Evolutionary conservation across 306 rosid genomes (phyloP).

Genomic region (Coriaria nepalensis): DNA sequence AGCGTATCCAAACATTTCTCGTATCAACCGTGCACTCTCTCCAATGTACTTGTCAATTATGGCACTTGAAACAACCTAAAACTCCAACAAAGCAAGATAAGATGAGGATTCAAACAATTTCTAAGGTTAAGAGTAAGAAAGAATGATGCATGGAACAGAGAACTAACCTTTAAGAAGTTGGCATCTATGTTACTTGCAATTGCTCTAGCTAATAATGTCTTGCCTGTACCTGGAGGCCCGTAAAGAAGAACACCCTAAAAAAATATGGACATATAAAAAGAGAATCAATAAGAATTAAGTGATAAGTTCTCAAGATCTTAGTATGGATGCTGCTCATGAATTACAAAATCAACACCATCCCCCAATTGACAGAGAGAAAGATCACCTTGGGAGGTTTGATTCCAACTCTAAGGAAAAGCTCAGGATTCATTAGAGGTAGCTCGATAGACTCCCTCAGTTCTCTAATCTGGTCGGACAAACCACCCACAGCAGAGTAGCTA

Average conservation of each 20-base stretch:
- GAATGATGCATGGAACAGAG: not conserved
- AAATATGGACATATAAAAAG: not conserved
- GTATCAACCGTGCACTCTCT: slow-evolving; percentile 84
- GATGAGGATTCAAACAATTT: not conserved
- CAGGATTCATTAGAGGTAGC: slow-evolving; percentile 94
- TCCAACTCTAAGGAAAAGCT: slow-evolving; percentile 88
- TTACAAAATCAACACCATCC: no score
- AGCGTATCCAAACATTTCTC: slow-evolving; percentile 98
- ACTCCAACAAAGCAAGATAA: slow-evolving; percentile 4
- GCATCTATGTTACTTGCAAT: slow-evolving; percentile 97
- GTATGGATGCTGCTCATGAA: not conserved
- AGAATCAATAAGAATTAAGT: not conserved
- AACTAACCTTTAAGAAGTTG: slow-evolving; percentile 71
- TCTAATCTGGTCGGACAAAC: slow-evolving; percentile 92
- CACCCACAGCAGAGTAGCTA: slow-evolving; percentile 99
- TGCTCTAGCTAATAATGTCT: slow-evolving; percentile 90
- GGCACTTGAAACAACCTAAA: slow-evolving; percentile 93
- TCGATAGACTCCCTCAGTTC: slow-evolving; percentile 92
- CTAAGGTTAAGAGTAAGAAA: not conserved
- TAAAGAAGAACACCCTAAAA: slow-evolving; percentile 91
- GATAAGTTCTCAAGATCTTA: not conserved
- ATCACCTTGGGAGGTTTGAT: slow-evolving; percentile 93
- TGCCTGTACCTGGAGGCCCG: slow-evolving; percentile 97
- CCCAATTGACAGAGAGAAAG: not conserved
- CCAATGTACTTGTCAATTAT: slow-evolving; percentile 91